phyloP scores from a whole-genome alignment of 805 yeast genomes.

The Zygosaccharomyces rouxii region DNA sequence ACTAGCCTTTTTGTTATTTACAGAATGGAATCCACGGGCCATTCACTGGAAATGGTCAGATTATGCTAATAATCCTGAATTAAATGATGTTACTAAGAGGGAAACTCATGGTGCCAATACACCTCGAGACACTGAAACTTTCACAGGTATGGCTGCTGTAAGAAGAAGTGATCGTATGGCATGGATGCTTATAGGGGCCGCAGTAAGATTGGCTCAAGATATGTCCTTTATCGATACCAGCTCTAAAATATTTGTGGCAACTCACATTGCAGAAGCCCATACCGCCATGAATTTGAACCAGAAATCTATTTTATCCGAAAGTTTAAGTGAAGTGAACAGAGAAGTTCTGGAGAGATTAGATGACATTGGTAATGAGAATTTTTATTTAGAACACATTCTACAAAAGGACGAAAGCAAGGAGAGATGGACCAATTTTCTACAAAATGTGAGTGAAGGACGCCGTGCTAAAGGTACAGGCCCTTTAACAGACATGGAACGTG shows the following conservation, averaged over 20 bases:
- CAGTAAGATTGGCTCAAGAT: conserved; percentile 81
- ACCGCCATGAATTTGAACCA: conserved; percentile 79
- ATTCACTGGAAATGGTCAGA: conserved; percentile 86
- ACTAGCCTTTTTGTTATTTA: conserved; percentile 73
- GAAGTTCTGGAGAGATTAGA: conserved; percentile 34
- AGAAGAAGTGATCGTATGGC: conserved; percentile 85
- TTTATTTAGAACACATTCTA: conserved; percentile 28
- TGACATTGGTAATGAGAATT: conserved; percentile 34
- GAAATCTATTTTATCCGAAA: conserved; percentile 69
- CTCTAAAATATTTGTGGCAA: conserved; percentile 70
- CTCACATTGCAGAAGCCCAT: conserved; percentile 79
- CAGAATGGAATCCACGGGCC: conserved; percentile 96
- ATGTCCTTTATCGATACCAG: conserved; percentile 74
- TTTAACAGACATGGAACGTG: conserved; percentile 26
- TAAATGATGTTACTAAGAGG: conserved; percentile 16
- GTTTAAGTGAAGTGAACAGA: conserved; percentile 54
- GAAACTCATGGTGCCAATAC: conserved; percentile 13
- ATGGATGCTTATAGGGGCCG: conserved; percentile 89
- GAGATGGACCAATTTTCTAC: conserved; percentile 24
- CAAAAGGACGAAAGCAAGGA: conserved; percentile 23
- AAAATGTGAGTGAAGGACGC: conserved; percentile 10
- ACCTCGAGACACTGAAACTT: conserved; percentile 42
- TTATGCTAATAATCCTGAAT: conserved; percentile 61
- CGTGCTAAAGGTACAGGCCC: conserved; percentile 9
- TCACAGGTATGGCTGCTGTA: conserved; percentile 79